Base-by-base conservation (phyloP, 1,284 basidiomycete genomes). In the Porogramme epimiltina region DNA sequence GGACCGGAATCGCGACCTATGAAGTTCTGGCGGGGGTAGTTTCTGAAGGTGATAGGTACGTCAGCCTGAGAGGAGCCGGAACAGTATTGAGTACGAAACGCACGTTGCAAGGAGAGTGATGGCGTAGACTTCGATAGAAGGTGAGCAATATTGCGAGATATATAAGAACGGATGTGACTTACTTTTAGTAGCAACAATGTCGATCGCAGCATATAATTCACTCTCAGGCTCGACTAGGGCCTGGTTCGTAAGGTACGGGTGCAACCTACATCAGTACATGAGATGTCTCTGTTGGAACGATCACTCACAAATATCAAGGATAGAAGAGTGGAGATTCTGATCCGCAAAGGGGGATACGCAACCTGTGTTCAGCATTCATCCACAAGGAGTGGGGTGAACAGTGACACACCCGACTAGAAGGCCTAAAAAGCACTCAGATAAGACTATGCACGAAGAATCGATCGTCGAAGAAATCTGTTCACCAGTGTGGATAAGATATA, bases 111-210 rank as follows among this genome's bases (percentile, higher is more conserved):
- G 45, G 20, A 47, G 45, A 3, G 45, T 47, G 25, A 24, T 47
- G 5, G 45, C 23, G 22, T 47, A 47, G 3, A 47, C 45, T 47
- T 20, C 18, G 28, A 11, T 37, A 18, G 15, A 20, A 2, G 8
- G 24, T 20, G 5, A 2, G 10, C 5, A 37, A 1, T n/a, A 24
- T 19, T 3, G 28, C 28, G 6, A 8, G 28, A 24, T n/a, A 26
- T 15, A 5, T 31, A 23, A 6, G 13, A 38, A 45, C 9, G 28
- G 25, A 6, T 15, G 6, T 8, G 6, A 26, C 54, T 3, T n/a
- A 52, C 54, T 26, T 16, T 52, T 52, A 4, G 54, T 52, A 1
- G 54, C 50, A 2, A 56, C 45, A 4, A 52, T 45, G 31, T 49
- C 47, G 8, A 56, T 41, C 4, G 54, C 47, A 11, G 18, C 24